Conservation (phyloP, 2,329 filamentous ascomycete genomes). For the Penicillium sp. region DNA sequence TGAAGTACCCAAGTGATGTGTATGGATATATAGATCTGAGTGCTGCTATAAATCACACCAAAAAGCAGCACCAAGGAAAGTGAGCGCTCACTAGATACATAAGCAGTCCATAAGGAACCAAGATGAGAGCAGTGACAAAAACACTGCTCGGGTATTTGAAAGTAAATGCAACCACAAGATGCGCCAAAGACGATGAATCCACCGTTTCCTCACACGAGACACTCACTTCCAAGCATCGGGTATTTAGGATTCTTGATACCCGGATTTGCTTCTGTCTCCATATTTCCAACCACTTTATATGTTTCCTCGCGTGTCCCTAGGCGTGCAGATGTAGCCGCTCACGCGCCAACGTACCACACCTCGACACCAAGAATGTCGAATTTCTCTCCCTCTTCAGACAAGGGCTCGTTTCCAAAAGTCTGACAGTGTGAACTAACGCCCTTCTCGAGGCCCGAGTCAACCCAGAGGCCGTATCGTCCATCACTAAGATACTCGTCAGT, state of each 20-base stretch:
- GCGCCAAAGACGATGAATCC: conserved; percentile 2
- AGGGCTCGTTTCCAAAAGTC: conserved; percentile 89
- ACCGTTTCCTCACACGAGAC: neutral
- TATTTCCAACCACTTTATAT: neutral
- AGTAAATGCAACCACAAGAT: conserved; percentile 8
- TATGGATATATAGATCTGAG: too few species aligned
- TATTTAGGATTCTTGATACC: neutral
- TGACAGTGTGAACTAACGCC: conserved; percentile 79
- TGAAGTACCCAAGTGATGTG: too few species aligned
- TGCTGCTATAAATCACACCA: too few species aligned
- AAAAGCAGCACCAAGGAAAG: neutral
- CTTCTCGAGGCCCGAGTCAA: conserved; percentile 77
- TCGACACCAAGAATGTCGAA: conserved; percentile 90
- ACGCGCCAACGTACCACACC: conserved; percentile 78
- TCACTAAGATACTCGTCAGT: conserved; percentile 45
- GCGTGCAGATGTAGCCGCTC: conserved; percentile 1
- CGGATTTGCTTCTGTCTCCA: neutral
- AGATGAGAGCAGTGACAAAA: neutral
- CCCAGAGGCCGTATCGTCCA: conserved; percentile 88
- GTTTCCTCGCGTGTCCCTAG: neutral
- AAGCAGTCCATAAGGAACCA: neutral
- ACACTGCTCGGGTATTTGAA: conserved; percentile 15
- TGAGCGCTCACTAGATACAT: neutral
- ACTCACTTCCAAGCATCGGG: neutral
- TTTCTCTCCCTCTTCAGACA: conserved; percentile 89